Evolutionary conservation across 169 alveolate species (phyloP).

Genomic region (Toxoplasma gondii): DNA sequence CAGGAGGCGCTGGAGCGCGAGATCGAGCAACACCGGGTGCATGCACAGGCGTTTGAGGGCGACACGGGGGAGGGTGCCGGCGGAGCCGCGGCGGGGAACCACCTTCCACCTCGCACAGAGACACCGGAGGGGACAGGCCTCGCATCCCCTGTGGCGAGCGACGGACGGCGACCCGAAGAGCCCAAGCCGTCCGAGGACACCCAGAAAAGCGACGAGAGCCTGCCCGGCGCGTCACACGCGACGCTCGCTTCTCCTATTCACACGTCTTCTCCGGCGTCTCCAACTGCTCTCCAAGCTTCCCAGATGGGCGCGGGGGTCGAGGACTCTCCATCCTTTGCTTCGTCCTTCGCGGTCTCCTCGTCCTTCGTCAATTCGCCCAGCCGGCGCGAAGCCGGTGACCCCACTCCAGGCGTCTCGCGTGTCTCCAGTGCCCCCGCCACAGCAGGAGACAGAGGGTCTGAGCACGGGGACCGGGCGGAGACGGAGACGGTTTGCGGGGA

Average conservation of each 20-base stretch:
- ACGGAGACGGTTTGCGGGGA: too few relatives aligned
- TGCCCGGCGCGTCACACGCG: background rate
- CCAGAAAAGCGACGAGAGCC: background rate
- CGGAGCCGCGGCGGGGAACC: too few relatives aligned
- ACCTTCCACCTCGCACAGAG: too few relatives aligned
- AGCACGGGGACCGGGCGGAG: too few relatives aligned
- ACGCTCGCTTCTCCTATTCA: background rate
- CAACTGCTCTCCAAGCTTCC: background rate
- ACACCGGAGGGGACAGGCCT: too few relatives aligned
- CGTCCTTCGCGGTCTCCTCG: background rate
- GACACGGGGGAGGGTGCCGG: background rate
- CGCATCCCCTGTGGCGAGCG: too few relatives aligned
- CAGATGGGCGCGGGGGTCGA: background rate
- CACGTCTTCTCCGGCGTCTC: background rate
- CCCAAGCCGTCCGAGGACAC: background rate
- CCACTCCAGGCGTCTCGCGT: too few relatives aligned
- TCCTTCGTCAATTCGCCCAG: too few relatives aligned
- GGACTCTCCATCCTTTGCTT: background rate
- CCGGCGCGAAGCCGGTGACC: too few relatives aligned
- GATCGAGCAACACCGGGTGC: slow-evolving; percentile 2
- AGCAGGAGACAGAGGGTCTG: too few relatives aligned
- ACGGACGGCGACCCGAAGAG: background rate
- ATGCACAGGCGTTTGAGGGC: background rate
- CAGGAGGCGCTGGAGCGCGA: slow-evolving; percentile 18
- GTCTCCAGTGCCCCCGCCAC: too few relatives aligned